phyloP scores from a whole-genome alignment of 192 early-diverging fungal species.

The Dispira parvispora region DNA sequence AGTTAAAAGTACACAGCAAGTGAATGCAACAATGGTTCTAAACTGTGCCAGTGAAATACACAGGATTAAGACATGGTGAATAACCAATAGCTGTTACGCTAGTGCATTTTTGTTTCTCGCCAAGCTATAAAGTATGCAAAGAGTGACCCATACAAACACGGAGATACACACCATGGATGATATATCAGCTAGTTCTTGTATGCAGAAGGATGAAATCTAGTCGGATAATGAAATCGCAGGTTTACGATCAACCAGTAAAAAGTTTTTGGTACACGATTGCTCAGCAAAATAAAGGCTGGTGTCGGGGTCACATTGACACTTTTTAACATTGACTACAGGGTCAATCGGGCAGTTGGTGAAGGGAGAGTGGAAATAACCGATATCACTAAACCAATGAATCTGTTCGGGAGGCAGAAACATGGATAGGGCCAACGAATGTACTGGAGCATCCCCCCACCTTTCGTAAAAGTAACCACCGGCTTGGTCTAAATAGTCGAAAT shows the following conservation, averaged over 20 bases:
- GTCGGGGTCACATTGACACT: background rate
- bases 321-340: background rate
- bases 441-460: conserved; percentile 38
- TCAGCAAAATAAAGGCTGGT: background rate
- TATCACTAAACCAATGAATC: conserved; percentile 59
- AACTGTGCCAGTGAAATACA: too few relatives aligned
- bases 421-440: conserved; percentile 48
- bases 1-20: too few relatives aligned
- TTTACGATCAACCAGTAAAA: background rate
- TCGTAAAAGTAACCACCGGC: conserved; percentile 49
- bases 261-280: background rate
- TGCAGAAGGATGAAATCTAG: too few relatives aligned
- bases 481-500: conserved; percentile 39
- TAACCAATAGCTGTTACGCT: too few relatives aligned
- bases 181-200: too few relatives aligned
- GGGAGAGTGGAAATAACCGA: conserved; percentile 51
- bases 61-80: too few relatives aligned
- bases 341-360: conserved; percentile 47
- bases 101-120: too few relatives aligned
- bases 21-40: too few relatives aligned
- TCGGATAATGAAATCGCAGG: too few relatives aligned
- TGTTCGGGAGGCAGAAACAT: conserved; percentile 39
- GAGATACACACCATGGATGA: too few relatives aligned
- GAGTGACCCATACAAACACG: too few relatives aligned
- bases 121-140: too few relatives aligned